phyloP scores from a whole-genome alignment of 2,329 filamentous ascomycete species.

The Chaetothyriales sp. region DNA sequence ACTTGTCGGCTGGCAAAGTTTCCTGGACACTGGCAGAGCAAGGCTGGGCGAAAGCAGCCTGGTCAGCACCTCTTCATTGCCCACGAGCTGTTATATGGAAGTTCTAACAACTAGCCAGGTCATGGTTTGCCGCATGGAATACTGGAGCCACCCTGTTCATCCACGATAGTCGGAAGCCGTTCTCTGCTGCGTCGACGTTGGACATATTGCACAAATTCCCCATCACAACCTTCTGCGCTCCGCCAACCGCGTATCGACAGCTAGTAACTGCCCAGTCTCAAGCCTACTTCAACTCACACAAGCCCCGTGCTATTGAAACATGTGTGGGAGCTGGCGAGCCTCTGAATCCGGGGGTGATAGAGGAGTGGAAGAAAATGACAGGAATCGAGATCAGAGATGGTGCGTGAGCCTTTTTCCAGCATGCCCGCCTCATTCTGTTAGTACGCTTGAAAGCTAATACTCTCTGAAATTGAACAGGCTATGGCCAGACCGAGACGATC shows the following conservation, averaged over 20 bases:
- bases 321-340: constrained; percentile 28
- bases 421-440: too few relatives aligned
- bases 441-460: too few relatives aligned
- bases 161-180: constrained; percentile 25
- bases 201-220: constrained; percentile 24
- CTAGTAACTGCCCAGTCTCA: constrained; percentile 23
- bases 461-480: constrained; percentile 15
- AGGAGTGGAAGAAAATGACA: constrained; percentile 23
- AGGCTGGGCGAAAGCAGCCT: constrained; percentile 30
- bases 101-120: neutral
- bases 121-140: constrained; percentile 27
- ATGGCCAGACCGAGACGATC: constrained; percentile 28
- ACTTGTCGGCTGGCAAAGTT: constrained; percentile 8
- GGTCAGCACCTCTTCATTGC: constrained; percentile 13
- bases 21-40: constrained; percentile 29
- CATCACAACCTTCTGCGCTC: constrained; percentile 28
- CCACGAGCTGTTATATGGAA: too few relatives aligned
- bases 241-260: constrained; percentile 28
- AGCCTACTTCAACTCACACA: constrained; percentile 5
- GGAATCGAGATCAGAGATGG: constrained; percentile 25
- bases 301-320: constrained; percentile 21
- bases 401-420: neutral
- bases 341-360: constrained; percentile 27
- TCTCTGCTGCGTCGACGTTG: constrained; percentile 20
- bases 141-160: constrained; percentile 28